A percentile compares a stretch with the other conserved stretches of the same genome.
These are phyloP conservation scores for Heritiera fomes DNA, from an alignment of 345 rosid species.

Conservation along the genomic window DNA sequence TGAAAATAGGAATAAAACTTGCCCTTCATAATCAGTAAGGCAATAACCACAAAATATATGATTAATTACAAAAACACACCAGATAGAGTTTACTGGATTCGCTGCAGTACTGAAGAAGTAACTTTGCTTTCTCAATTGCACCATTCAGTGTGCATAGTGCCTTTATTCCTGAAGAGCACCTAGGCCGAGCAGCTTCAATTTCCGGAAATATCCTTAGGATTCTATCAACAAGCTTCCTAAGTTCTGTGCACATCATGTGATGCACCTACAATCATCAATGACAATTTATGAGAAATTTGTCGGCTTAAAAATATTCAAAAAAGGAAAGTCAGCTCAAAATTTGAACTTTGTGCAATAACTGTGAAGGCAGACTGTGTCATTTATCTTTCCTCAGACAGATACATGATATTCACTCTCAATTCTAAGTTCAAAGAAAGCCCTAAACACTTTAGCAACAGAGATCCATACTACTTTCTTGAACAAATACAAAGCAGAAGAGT, in stretches of 20 bases:
- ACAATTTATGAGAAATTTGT: constrained; percentile 4
- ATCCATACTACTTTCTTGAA: background rate
- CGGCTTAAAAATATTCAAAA: background rate
- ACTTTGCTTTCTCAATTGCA: constrained; percentile 60
- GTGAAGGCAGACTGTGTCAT: background rate
- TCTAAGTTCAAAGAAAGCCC: background rate
- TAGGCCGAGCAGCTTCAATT: constrained; percentile 79
- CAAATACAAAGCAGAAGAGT: background rate
- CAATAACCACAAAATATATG: background rate
- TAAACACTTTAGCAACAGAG: background rate
- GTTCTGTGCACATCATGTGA: constrained; percentile 57
- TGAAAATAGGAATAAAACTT: background rate
- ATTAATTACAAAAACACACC: constrained; percentile 43
- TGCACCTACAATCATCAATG: constrained; percentile 62
- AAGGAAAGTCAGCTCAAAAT: constrained; percentile 7
- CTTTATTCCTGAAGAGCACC: constrained; percentile 60
- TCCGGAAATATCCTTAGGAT: constrained; percentile 53
- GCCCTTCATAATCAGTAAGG: background rate
- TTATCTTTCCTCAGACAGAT: background rate
- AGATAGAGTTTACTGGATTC: constrained; percentile 85
- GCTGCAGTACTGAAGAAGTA: constrained; percentile 62
- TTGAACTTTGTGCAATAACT: background rate
- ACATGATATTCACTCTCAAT: background rate
- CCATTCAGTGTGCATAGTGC: constrained; percentile 50
- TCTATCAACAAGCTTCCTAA: constrained; percentile 47